A percentile compares a stretch with the other conserved stretches of the same genome.
phyloP scores from a whole-genome alignment of 305 asterid genomes.

The Fraxinus paxiana region DNA sequence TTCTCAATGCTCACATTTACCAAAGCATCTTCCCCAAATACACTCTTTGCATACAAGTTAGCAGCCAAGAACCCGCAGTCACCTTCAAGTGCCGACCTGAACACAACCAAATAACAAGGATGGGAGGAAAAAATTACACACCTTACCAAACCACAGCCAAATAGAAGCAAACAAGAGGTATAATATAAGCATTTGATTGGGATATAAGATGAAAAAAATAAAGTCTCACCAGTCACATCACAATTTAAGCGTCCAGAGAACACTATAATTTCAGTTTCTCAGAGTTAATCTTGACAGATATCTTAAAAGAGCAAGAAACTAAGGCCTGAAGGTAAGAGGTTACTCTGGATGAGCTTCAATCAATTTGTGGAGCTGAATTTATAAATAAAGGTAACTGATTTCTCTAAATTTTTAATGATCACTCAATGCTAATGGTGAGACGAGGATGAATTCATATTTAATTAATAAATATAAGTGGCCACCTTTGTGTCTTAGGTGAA shows the following conservation, averaged over 20 bases:
- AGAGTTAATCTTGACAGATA: neutral
- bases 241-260: neutral
- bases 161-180: neutral
- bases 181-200: neutral
- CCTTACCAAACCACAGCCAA: neutral
- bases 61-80: conserved; percentile 97
- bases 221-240: neutral
- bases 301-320: neutral
- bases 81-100: conserved; percentile 94
- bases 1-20: conserved; percentile 95
- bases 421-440: neutral
- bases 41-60: conserved; percentile 95
- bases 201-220: neutral
- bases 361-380: neutral
- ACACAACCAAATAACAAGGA: conserved; percentile 17
- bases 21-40: conserved; percentile 97
- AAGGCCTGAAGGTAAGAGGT: neutral
- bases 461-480: neutral
- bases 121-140: neutral
- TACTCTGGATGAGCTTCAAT: neutral
- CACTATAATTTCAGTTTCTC: neutral
- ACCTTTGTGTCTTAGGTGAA: neutral
- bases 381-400: neutral
- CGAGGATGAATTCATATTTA: neutral
- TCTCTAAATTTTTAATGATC: neutral